phyloP scores from a whole-genome alignment of 2,329 filamentous ascomycete genomes.

The Botryotinia narcissicola region DNA sequence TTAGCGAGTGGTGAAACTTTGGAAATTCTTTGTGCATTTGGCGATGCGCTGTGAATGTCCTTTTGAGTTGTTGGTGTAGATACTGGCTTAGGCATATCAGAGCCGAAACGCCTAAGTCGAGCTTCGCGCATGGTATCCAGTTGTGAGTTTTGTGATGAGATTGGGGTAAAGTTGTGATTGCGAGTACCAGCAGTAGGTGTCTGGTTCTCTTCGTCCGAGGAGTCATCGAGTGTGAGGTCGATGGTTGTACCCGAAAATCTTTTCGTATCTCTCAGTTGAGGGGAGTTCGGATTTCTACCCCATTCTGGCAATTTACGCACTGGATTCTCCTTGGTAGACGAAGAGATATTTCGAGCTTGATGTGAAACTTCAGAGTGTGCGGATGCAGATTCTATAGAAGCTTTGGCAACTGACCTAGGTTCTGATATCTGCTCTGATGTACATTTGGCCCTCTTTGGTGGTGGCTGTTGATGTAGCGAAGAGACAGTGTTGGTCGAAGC shows the following conservation, averaged over 20 bases:
- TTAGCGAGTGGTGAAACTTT: neutral
- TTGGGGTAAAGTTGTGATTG: neutral
- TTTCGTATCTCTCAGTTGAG: neutral
- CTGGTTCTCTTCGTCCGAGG: neutral
- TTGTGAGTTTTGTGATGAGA: neutral
- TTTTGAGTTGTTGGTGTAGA: neutral
- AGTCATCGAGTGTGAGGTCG: neutral
- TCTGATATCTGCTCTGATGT: neutral
- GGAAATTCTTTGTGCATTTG: neutral
- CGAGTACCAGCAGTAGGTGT: neutral
- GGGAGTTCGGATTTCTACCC: neutral
- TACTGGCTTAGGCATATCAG: neutral
- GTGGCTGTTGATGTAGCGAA: neutral
- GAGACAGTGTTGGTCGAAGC: neutral
- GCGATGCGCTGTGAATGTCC: neutral
- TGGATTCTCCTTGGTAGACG: neutral
- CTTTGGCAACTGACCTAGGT: neutral
- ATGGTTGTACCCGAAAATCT: neutral
- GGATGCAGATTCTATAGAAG: neutral
- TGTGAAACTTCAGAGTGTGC: neutral
- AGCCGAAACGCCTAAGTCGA: neutral
- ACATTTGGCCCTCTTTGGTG: neutral
- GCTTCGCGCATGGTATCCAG: neutral
- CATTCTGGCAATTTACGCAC: neutral
- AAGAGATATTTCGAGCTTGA: neutral